Evolutionary conservation across 2,329 filamentous ascomycete genomes (phyloP), one percentile per base, ranked within the genome.

Genomic region (Colletotrichum aenigma): DNA sequence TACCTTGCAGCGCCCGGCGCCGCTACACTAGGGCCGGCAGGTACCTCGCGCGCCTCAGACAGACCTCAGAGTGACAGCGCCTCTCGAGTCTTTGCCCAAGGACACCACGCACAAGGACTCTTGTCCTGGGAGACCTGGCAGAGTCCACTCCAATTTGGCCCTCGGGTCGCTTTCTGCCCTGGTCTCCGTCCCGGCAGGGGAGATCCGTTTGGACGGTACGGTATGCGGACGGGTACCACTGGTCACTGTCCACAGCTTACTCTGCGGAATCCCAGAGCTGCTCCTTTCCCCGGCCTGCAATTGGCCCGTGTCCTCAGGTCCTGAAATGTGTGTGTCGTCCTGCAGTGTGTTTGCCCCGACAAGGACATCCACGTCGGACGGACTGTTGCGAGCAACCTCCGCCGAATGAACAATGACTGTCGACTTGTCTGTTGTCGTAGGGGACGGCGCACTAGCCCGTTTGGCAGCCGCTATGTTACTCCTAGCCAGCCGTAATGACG

Each of bases 351-450:
- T 48, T 74, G 43, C 58, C 38, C 68, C 61, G 68, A 71, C 72
- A 75, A 66, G 68, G 72, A 52, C 58, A 75, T 66, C 61, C 68
- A 71, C 68, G 72, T 66, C 68, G 72, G 67, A 66, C 26, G 28
- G 30, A 48, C 38, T 48, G 9, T 48, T 48, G 38, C 38, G 58
- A 32, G 30, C 18, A 62, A n/a, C 30, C 8, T 28, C 58, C 32
- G n/a, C 7, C 21, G 21, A 64, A 30, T 36, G 60, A 36, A 60
- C 55, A 60, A 58, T 60, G 66, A 68, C 52, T 24, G 52, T 34
- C 34, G 43, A 48, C 38, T 48, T 48, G 38, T n/a, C 38, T 48
- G 60, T 60, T 69, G 34, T 60, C 55, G 52, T 69, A 38, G 52
- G 32, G 52, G 66, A 60, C 67, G 67, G 67, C 67, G 56, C 67